Evolutionary conservation across 331 rosid genomes (phyloP), one percentile per base, ranked within the genome.

Genomic region (Erythrophleum ivorense): DNA sequence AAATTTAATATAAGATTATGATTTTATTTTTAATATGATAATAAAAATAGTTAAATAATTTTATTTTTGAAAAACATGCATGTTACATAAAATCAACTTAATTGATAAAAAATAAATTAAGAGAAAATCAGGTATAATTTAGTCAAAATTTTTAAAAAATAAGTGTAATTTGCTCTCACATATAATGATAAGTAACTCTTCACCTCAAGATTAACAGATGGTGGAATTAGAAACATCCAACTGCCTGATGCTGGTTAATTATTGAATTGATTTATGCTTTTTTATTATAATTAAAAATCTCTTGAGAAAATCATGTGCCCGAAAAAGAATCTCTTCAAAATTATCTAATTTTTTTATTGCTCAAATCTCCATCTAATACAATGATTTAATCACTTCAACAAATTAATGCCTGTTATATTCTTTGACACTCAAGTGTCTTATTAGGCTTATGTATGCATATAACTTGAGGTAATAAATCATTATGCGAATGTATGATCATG

Each of bases 151-250:
- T 36, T 41, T 4, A 41, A 41, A 4, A 41, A 41, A 41, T 24
- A 4, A 41, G 46, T 4, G 46, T 6, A 41, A 41, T 41, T 5
- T 41, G 4, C 46, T 41, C 46, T 41, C 41, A 38, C 4, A 38
- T 38, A 38, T 38, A 18, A 18, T 55, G 60, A 55, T 57, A 52
- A 54, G 46, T 57, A 19, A 57, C 63, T 19, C 63, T 19, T 21
- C 66, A 75, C 54, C 38, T 57, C 43, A 75, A 58, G 19, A 74
- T 55, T 19, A 75, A 49, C 38, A 8, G 9, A 55, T 55, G 24
- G 12, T 6, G 63, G 11, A 57, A 57, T 57, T 6, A 8, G 19
- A n/a, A 19, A 8, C 29, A 24, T 13, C 50, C 4, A 7, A 45
- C 13, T 18, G 50, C 38, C 33, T 48, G 9, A 62, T 45, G 11